These are phyloP conservation scores for Ogataea paraovalis DNA, from an alignment of 805 yeast species.

Conservation along the genomic window DNA sequence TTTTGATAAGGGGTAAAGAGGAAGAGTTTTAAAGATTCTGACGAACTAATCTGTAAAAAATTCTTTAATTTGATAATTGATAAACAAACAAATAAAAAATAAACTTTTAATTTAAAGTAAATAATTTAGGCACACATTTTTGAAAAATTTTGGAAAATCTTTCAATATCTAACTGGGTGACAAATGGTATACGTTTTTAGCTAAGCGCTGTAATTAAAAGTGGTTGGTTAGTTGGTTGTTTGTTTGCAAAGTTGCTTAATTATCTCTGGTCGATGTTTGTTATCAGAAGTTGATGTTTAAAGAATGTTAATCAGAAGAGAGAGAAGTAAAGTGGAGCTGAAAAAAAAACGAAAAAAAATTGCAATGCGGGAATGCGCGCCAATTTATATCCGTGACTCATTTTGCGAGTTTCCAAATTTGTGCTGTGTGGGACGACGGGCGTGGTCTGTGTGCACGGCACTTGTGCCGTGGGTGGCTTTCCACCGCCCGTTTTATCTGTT, in stretches of 20 bases:
- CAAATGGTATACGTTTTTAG: not conserved
- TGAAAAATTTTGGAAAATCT: constrained; percentile 5
- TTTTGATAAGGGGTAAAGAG: constrained; percentile 11
- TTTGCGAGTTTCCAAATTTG: not conserved
- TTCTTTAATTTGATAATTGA: constrained; percentile 13
- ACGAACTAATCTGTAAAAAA: constrained; percentile 13
- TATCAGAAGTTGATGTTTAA: not conserved
- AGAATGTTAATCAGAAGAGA: not conserved
- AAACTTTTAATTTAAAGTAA: constrained; percentile 7
- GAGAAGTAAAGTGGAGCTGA: too few species aligned
- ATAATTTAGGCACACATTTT: constrained; percentile 23
- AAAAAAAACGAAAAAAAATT: not conserved
- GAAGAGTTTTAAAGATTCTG: constrained; percentile 9
- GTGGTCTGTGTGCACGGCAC: not conserved
- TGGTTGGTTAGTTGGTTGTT: not conserved
- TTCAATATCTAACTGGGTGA: not conserved
- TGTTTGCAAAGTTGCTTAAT: not conserved
- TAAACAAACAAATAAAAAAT: constrained; percentile 13
- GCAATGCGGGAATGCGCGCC: not conserved
- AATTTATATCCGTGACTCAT: not conserved
- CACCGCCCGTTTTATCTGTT: too few species aligned
- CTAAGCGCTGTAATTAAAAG: constrained; percentile 2
- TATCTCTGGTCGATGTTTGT: too few species aligned
- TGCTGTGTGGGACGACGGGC: not conserved
- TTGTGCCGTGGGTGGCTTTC: not conserved